These are phyloP conservation scores for Solanum arcanum DNA, from an alignment of 257 asterid genomes.

Conservation along the genomic window DNA sequence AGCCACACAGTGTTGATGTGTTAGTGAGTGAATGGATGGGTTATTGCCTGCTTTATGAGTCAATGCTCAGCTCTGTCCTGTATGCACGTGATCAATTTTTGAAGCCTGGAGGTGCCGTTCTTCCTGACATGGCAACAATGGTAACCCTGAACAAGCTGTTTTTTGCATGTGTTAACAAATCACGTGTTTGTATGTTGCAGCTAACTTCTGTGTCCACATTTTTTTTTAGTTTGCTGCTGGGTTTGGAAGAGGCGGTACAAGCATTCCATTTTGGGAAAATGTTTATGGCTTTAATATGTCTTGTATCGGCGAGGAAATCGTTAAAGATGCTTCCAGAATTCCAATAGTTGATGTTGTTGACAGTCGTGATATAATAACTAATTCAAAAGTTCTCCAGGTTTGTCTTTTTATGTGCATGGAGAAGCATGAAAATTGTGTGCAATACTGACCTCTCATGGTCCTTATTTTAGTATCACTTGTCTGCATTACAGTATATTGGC, in stretches of 20 bases:
- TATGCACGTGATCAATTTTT: slow-evolving; percentile 92
- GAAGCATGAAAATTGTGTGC: not conserved
- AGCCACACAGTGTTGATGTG: slow-evolving; percentile 68
- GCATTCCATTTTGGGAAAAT: slow-evolving; percentile 87
- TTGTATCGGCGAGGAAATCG: slow-evolving; percentile 61
- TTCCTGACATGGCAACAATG: slow-evolving; percentile 93
- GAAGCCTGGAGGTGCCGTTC: slow-evolving; percentile 93
- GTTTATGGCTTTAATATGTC: slow-evolving; percentile 92
- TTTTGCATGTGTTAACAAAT: not conserved
- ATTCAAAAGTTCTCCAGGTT: slow-evolving; percentile 75
- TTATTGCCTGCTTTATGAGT: slow-evolving; percentile 89
- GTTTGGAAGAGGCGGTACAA: slow-evolving; percentile 84
- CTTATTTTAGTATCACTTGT: not conserved
- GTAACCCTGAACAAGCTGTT: slow-evolving; percentile 24
- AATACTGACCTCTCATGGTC: not conserved
- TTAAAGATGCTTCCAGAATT: slow-evolving; percentile 54
- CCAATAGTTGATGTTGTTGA: slow-evolving; percentile 72
- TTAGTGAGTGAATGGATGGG: slow-evolving; percentile 98
- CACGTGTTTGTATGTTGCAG: not conserved
- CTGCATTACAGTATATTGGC: not conserved
- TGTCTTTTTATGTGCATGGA: not conserved
- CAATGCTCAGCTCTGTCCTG: slow-evolving; percentile 85
- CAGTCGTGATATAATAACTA: slow-evolving; percentile 52
- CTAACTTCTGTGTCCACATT: not conserved
- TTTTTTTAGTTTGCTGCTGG: slow-evolving; percentile 75